A percentile compares a stretch with the other conserved stretches of the same genome.
phyloP scores from a whole-genome alignment of 768 basidiomycete genomes.

The Mycena latifolia region DNA sequence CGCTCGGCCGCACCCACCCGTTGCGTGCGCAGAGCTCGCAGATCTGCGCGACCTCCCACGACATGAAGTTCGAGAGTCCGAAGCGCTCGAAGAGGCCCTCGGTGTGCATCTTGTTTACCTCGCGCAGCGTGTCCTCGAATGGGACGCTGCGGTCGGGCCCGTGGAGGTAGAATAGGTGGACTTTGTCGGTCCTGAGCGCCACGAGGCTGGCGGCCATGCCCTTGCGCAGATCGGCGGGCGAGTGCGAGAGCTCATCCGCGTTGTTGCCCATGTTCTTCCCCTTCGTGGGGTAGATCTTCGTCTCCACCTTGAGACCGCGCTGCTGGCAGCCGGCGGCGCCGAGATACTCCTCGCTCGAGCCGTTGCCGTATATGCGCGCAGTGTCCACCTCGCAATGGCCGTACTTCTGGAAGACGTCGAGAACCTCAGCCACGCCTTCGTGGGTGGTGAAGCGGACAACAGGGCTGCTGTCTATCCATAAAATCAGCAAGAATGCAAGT shows the following conservation, averaged over 20 bases:
- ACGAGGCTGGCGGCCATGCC: slow-evolving; percentile 52
- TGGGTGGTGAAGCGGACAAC: no score
- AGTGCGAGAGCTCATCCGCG: slow-evolving; percentile 20
- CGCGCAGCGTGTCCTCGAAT: no score
- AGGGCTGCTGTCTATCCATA: no score
- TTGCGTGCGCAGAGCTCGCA: slow-evolving; percentile 35
- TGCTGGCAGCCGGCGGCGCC: slow-evolving; percentile 50
- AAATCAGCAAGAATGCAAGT: no score
- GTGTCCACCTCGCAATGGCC: no score
- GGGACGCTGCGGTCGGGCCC: slow-evolving; percentile 59
- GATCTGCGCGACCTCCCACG: slow-evolving; percentile 52
- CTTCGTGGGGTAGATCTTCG: slow-evolving; percentile 58
- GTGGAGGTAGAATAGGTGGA: slow-evolving; percentile 54
- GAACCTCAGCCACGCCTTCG: no score
- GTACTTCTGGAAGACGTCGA: no score
- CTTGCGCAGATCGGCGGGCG: slow-evolving; percentile 34
- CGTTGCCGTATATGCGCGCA: no score
- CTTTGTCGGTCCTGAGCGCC: slow-evolving; percentile 55
- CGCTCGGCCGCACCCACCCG: slow-evolving; percentile 56
- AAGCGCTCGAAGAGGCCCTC: slow-evolving; percentile 59
- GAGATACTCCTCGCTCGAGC: no score
- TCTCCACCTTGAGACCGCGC: slow-evolving; percentile 57
- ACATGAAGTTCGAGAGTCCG: slow-evolving; percentile 60
- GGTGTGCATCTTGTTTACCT: no score
- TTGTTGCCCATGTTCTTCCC: slow-evolving; percentile 1